These are phyloP conservation scores for Paradendryphiella salina DNA, from an alignment of 2,329 filamentous ascomycete species.

Conservation along the genomic window DNA sequence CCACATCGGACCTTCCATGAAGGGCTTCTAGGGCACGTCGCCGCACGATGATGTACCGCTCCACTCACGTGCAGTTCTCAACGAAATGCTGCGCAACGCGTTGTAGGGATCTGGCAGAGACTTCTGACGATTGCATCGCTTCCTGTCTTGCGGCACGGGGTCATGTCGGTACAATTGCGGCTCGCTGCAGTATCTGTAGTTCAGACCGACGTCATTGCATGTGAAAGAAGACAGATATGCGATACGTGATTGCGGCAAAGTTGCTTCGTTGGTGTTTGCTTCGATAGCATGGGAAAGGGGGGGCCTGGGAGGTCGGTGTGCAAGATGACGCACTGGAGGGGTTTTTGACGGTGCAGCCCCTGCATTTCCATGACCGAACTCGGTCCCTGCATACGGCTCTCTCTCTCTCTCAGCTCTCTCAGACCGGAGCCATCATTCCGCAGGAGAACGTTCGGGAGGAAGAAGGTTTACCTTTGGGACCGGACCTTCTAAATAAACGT, in stretches of 20 bases:
- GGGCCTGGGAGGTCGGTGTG: background rate
- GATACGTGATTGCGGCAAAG: slow-evolving; percentile 6
- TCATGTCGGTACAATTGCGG: slow-evolving; percentile 1
- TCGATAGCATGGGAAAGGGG: background rate
- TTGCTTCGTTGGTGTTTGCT: slow-evolving; percentile 2
- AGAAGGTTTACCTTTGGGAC: background rate
- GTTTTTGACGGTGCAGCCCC: background rate
- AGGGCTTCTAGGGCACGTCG: slow-evolving; percentile 5
- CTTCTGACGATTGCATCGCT: slow-evolving; percentile 2
- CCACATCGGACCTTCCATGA: slow-evolving; percentile 1
- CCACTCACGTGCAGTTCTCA: slow-evolving; percentile 6
- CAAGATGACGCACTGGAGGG: too few relatives aligned
- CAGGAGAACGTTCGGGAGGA: background rate
- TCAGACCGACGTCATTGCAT: slow-evolving; percentile 6
- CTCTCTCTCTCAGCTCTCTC: background rate
- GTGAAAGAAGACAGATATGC: background rate
- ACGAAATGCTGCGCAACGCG: background rate
- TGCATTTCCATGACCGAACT: slow-evolving; percentile 1
- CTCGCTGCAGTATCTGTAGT: background rate
- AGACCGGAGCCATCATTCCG: background rate
- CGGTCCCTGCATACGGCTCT: background rate
- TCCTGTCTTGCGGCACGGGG: background rate
- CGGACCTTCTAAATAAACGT: background rate
- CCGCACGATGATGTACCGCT: slow-evolving; percentile 10
- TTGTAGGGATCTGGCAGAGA: slow-evolving; percentile 9